phyloP scores from a whole-genome alignment of 2,329 filamentous ascomycete species.

The Epicoccum sorghinum region DNA sequence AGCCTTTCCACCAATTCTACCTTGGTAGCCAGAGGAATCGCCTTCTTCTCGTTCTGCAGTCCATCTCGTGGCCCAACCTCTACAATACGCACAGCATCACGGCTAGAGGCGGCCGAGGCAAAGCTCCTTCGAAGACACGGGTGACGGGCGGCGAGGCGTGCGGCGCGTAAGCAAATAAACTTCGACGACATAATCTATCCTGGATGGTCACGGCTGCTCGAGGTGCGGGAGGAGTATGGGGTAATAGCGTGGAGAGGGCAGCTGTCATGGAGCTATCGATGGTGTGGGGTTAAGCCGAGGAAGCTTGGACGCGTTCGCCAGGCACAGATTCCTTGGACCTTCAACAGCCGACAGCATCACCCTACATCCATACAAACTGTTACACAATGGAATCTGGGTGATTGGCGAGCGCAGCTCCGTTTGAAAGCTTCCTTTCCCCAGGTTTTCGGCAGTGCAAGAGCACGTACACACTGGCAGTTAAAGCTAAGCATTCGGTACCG shows the following conservation, averaged over 20 bases:
- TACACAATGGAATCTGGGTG: slow-evolving; percentile 18
- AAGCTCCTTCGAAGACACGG: slow-evolving; percentile 37
- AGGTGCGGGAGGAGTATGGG: slow-evolving; percentile 6
- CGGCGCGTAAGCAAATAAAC: slow-evolving; percentile 38
- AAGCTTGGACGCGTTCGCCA: slow-evolving; percentile 13
- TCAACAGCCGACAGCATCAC: slow-evolving; percentile 16
- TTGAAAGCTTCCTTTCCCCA: slow-evolving; percentile 15
- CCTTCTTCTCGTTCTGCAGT: slow-evolving; percentile 81
- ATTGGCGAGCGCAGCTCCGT: slow-evolving; percentile 6
- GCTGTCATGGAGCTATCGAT: slow-evolving; percentile 5
- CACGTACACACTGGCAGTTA: slow-evolving; percentile 6
- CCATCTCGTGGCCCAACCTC: slow-evolving; percentile 87
- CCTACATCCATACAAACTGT: slow-evolving; percentile 8
- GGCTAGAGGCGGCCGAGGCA: slow-evolving; percentile 42
- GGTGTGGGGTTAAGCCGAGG: slow-evolving; percentile 18
- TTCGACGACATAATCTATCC: slow-evolving; percentile 36
- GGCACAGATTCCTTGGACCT: slow-evolving; percentile 5
- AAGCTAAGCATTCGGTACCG: slow-evolving; percentile 18
- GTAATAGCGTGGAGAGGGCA: slow-evolving; percentile 16
- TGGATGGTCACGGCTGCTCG: slow-evolving; percentile 7
- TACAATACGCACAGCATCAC: slow-evolving; percentile 65
- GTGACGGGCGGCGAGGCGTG: slow-evolving; percentile 45
- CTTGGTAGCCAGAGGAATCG: slow-evolving; percentile 74
- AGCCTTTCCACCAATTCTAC: slow-evolving; percentile 75
- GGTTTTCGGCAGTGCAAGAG: slow-evolving; percentile 15